Conservation (phyloP, 2,329 filamentous ascomycete species). For the Trichoderma citrinoviride region DNA sequence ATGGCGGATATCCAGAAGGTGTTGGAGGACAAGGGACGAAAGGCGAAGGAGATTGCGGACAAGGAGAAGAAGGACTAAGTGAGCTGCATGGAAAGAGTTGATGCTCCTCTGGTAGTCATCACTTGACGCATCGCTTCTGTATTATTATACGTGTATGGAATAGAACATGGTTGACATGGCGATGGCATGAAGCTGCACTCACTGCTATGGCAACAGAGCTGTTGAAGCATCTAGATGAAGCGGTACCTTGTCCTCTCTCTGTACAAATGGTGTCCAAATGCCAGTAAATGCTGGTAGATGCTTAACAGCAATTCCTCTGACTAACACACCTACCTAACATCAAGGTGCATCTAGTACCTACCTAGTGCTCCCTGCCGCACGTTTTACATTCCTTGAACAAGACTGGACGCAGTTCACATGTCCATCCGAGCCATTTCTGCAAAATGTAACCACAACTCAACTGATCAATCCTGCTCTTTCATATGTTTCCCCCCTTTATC, state of each 20-base stretch:
- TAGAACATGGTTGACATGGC: neutral
- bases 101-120: neutral
- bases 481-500: neutral
- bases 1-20: constrained; percentile 64
- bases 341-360: no score
- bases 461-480: neutral
- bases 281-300: neutral
- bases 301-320: neutral
- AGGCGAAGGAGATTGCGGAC: constrained; percentile 58
- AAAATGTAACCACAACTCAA: constrained; percentile 1
- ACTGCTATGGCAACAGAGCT: neutral
- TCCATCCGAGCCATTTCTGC: neutral
- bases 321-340: neutral
- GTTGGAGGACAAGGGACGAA: constrained; percentile 56
- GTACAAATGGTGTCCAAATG: neutral
- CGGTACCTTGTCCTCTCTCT: neutral
- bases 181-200: neutral
- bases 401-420: neutral
- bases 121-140: neutral
- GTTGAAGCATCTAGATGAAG: neutral
- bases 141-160: neutral
- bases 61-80: constrained; percentile 48
- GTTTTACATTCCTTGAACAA: neutral
- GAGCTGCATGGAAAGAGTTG: neutral
- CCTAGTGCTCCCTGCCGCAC: no score